Percentiles rank a stretch among this genome's conserved stretches.
Evolutionary conservation across 176 grass and related monocot genomes (phyloP).

Genomic region (Zoysia pacifica): DNA sequence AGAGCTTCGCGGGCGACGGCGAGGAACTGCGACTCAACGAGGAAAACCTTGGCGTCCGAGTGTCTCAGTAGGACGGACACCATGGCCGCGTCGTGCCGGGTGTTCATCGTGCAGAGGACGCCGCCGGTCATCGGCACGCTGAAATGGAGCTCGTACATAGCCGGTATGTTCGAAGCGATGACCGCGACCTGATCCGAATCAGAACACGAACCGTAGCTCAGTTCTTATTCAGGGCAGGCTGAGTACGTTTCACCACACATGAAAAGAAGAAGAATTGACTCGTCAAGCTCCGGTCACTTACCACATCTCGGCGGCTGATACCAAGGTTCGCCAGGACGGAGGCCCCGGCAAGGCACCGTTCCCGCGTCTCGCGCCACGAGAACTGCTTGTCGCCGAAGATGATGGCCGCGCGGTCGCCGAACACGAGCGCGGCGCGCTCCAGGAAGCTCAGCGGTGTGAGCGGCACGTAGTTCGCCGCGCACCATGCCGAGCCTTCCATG

Average conservation of each 20-base stretch:
- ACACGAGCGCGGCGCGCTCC: conserved; percentile 60
- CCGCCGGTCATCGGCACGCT: conserved; percentile 60
- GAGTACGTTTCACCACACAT: neutral
- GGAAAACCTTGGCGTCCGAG: conserved; percentile 53
- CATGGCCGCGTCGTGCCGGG: conserved; percentile 47
- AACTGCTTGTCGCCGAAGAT: conserved; percentile 39
- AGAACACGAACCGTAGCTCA: neutral
- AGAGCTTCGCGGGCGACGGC: conserved; percentile 28
- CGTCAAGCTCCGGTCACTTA: conserved; percentile 4
- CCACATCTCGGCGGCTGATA: conserved; percentile 47
- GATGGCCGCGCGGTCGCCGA: conserved; percentile 50
- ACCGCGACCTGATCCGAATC: conserved; percentile 43
- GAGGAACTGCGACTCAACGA: conserved; percentile 53
- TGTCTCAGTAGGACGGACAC: conserved; percentile 46
- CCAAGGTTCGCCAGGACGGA: conserved; percentile 53
- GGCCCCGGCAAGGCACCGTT: conserved; percentile 48
- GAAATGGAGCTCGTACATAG: conserved; percentile 68
- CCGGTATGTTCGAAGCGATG: conserved; percentile 50
- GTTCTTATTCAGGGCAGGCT: neutral
- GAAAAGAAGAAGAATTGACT: neutral
- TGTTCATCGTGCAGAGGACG: conserved; percentile 55
- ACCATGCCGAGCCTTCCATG: conserved; percentile 48
- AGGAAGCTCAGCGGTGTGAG: conserved; percentile 65
- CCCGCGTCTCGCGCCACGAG: conserved; percentile 48
- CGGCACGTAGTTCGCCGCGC: conserved; percentile 56